phyloP scores from a whole-genome alignment of 305 asterid genomes.

The Solanum hybrid region DNA sequence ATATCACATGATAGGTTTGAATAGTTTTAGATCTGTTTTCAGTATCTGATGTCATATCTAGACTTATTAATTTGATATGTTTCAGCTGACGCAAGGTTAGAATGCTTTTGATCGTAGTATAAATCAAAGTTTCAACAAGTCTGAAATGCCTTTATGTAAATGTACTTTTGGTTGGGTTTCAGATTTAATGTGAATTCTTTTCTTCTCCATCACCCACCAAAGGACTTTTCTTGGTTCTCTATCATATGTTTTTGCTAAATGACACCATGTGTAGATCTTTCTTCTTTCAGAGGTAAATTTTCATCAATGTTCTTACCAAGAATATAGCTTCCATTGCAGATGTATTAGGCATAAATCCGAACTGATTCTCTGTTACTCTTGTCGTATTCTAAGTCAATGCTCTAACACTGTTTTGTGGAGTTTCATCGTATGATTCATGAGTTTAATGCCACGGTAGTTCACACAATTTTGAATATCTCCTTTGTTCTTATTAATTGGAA shows the following conservation, averaged over 20 bases:
- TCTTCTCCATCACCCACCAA: background rate
- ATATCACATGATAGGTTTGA: background rate
- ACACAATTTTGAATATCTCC: background rate
- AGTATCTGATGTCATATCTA: background rate
- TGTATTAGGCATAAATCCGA: background rate
- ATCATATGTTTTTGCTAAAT: background rate
- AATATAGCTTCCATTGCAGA: background rate
- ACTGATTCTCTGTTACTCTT: background rate
- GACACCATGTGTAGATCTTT: background rate
- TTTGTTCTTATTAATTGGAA: background rate
- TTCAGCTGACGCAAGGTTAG: background rate
- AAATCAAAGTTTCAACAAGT: background rate
- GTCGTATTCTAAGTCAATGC: background rate
- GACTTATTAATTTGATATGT: background rate
- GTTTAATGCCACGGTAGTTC: background rate
- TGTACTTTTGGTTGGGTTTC: background rate
- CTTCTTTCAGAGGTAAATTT: background rate
- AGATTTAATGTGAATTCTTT: background rate
- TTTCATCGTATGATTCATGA: background rate
- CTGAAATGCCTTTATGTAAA: background rate
- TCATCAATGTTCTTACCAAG: background rate
- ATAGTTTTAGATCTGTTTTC: background rate
- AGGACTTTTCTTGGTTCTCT: background rate
- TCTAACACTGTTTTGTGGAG: background rate
- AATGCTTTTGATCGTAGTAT: background rate